A percentile compares a stretch with the other conserved stretches of the same genome.
Conservation (phyloP, 2,329 filamentous ascomycete genomes). For the Colletotrichum liriopes region DNA sequence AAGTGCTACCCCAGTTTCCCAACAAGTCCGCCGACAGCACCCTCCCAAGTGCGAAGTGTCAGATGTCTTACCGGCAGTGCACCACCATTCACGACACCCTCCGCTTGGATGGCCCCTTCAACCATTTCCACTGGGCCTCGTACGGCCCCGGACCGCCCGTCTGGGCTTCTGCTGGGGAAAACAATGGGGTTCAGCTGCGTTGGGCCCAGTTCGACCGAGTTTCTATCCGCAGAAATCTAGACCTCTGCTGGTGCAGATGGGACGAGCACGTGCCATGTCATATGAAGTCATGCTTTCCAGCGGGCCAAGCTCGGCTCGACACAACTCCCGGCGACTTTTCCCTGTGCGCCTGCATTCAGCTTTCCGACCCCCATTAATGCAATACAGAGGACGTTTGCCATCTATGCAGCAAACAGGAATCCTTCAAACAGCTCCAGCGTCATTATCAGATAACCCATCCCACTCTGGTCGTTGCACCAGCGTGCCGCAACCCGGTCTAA, state of each 20-base stretch:
- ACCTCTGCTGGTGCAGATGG: neutral
- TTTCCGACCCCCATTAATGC: neutral
- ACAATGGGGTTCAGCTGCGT: conserved; percentile 25
- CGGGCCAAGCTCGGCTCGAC: conserved; percentile 23
- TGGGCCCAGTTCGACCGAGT: conserved; percentile 29
- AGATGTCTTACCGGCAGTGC: conserved; percentile 35
- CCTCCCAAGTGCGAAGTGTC: conserved; percentile 19
- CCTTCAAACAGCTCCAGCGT: neutral
- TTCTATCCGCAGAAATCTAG: conserved; percentile 12
- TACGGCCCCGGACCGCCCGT: conserved; percentile 3
- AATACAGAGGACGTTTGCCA: neutral
- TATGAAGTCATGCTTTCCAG: conserved; percentile 33
- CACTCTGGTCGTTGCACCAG: conserved; percentile 7
- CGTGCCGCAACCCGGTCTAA: conserved; percentile 8
- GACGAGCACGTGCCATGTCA: conserved; percentile 33
- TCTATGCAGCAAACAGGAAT: neutral
- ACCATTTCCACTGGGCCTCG: conserved; percentile 4
- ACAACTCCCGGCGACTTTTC: neutral
- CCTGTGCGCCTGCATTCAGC: neutral
- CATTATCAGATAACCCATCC: neutral
- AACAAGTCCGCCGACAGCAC: conserved; percentile 15
- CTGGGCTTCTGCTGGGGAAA: conserved; percentile 19
- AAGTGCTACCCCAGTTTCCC: conserved; percentile 39
- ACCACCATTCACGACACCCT: conserved; percentile 34
- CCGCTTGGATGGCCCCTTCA: conserved; percentile 8